These are phyloP conservation scores for Linum lewisii DNA, from an alignment of 345 rosid species.

Conservation along the genomic window DNA sequence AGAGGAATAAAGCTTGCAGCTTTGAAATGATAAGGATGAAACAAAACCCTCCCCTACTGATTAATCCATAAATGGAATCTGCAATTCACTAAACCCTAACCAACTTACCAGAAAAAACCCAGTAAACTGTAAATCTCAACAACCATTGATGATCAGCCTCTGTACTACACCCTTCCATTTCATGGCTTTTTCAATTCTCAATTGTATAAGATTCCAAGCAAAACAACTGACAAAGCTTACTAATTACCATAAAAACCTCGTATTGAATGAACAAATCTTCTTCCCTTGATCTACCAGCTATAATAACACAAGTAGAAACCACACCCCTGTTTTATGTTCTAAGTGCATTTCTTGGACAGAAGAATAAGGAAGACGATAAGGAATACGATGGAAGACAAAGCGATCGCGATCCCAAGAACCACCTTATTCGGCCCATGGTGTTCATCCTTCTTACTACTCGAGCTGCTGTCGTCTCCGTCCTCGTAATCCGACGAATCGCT, in stretches of 20 bases:
- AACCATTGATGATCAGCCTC: slow-evolving; percentile 13
- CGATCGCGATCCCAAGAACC: slow-evolving; percentile 83
- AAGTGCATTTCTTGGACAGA: slow-evolving; percentile 70
- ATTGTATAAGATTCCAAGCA: slow-evolving; percentile 11
- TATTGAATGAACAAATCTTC: slow-evolving; percentile 16
- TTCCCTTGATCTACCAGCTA: slow-evolving; percentile 22
- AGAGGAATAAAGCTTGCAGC: too few species aligned
- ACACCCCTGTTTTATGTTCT: background rate
- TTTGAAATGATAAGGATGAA: too few species aligned
- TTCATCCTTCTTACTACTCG: slow-evolving; percentile 29
- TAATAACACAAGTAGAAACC: background rate
- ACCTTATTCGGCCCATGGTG: slow-evolving; percentile 81
- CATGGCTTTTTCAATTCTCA: slow-evolving; percentile 12
- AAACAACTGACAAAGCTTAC: slow-evolving; percentile 2
- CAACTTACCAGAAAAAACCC: too few species aligned
- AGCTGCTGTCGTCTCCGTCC: slow-evolving; percentile 21
- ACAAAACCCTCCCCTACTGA: too few species aligned
- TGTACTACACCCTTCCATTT: background rate
- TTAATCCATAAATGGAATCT: too few species aligned
- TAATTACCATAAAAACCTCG: slow-evolving; percentile 8
- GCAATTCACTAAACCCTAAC: too few species aligned
- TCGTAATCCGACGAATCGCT: slow-evolving; percentile 45
- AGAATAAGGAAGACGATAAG: slow-evolving; percentile 74
- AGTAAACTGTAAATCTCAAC: slow-evolving; percentile 9
- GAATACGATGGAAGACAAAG: slow-evolving; percentile 70